These are phyloP conservation scores for Sporothrix schenckii DNA, from an alignment of 2,329 filamentous ascomycete species.

Conservation along the genomic window DNA sequence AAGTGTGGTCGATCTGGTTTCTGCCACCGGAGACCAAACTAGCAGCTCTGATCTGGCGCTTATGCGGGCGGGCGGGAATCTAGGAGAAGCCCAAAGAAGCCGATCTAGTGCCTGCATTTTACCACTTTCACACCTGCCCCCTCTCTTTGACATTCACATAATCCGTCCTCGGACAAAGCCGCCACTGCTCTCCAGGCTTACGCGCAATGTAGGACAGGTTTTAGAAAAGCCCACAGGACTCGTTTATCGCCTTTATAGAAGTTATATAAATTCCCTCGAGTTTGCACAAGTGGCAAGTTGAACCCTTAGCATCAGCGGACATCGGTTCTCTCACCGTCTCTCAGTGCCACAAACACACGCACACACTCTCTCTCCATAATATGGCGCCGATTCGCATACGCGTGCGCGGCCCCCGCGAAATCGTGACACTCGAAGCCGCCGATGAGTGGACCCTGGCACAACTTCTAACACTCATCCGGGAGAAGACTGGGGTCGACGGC, in stretches of 20 bases:
- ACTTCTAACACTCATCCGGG: constrained; percentile 62
- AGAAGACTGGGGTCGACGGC: constrained; percentile 64
- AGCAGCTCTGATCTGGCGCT: constrained; percentile 8
- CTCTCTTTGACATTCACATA: neutral
- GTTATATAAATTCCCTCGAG: neutral
- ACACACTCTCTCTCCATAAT: neutral
- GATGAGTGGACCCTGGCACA: constrained; percentile 63
- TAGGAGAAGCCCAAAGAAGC: constrained; percentile 23
- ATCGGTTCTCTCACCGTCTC: neutral
- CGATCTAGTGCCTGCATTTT: constrained; percentile 7
- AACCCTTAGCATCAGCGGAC: neutral
- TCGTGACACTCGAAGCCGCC: constrained; percentile 66
- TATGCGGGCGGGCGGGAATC: constrained; percentile 26
- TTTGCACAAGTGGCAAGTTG: constrained; percentile 15
- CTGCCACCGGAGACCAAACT: neutral
- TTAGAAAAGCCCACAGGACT: neutral
- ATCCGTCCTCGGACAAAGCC: constrained; percentile 3
- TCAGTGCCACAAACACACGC: neutral
- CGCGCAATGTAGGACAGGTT: neutral
- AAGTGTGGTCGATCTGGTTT: neutral
- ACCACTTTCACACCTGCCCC: constrained; percentile 1
- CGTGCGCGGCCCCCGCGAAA: constrained; percentile 73
- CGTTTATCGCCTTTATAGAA: neutral
- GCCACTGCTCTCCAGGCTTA: neutral
- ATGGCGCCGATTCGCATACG: constrained; percentile 63